These are phyloP conservation scores for Diutina ranongensis DNA, from an alignment of 1,139 yeast genomes.

Conservation along the genomic window DNA sequence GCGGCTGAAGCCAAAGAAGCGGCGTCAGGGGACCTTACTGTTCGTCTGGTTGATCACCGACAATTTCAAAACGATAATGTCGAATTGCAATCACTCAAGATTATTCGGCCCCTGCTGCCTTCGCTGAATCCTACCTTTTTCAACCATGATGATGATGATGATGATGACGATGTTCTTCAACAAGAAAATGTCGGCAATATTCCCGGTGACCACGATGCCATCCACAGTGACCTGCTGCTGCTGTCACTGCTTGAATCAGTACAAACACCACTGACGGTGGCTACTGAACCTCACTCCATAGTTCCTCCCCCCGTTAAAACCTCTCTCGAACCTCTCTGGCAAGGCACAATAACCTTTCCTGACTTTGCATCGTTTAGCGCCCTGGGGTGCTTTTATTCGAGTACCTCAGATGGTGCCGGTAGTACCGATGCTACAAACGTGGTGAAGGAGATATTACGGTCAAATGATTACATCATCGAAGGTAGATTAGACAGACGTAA, in stretches of 20 bases:
- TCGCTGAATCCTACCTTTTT: conserved; percentile 3
- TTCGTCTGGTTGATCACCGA: conserved; percentile 5
- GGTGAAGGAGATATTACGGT: background rate
- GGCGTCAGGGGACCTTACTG: background rate
- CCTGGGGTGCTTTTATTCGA: conserved; percentile 2
- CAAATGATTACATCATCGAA: conserved; percentile 35
- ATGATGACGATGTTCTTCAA: background rate
- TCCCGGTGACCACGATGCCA: conserved; percentile 6
- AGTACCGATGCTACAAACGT: background rate
- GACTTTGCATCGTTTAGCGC: conserved; percentile 41
- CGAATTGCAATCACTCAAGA: background rate
- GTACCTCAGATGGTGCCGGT: background rate
- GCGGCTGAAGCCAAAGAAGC: conserved; percentile 1
- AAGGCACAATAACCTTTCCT: conserved; percentile 44
- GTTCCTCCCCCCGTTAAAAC: background rate
- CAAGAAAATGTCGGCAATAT: background rate
- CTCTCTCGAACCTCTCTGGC: conserved; percentile 28
- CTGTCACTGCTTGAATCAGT: conserved; percentile 4
- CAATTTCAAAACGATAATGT: background rate
- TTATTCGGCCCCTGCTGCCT: conserved; percentile 4
- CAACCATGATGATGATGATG: conserved; percentile 9
- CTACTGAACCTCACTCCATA: conserved; percentile 1
- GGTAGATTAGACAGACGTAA: conserved; percentile 46
- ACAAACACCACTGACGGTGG: conserved; percentile 6
- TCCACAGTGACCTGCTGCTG: conserved; percentile 5